These are phyloP conservation scores for Cryphonectria japonica DNA, from an alignment of 2,329 filamentous ascomycete genomes.

Conservation along the genomic window DNA sequence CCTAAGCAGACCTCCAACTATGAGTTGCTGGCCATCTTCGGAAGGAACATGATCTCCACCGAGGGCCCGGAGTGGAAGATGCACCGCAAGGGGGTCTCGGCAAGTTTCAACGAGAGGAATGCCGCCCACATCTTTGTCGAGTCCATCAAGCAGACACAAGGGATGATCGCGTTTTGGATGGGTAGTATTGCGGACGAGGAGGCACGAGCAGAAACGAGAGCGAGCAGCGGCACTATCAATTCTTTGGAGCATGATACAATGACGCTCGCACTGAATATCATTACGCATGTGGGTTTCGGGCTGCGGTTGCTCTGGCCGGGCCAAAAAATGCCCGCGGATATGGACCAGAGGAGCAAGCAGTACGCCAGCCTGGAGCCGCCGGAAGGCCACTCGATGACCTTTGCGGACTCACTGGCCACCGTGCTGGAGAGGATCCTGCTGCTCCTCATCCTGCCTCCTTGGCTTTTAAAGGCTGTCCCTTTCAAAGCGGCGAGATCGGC, in stretches of 20 bases:
- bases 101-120: slow-evolving; percentile 78
- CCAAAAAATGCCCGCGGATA: slow-evolving; percentile 51
- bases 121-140: slow-evolving; percentile 67
- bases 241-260: slow-evolving; percentile 68
- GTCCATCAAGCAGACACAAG: slow-evolving; percentile 63
- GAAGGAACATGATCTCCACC: slow-evolving; percentile 71
- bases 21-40: slow-evolving; percentile 64
- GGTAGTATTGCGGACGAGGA: slow-evolving; percentile 39
- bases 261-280: slow-evolving; percentile 60
- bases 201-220: slow-evolving; percentile 33
- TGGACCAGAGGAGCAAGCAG: slow-evolving; percentile 51
- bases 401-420: slow-evolving; percentile 63
- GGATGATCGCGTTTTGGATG: slow-evolving; percentile 64
- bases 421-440: slow-evolving; percentile 67
- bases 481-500: slow-evolving; percentile 35
- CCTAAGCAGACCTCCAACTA: slow-evolving; percentile 69
- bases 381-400: slow-evolving; percentile 65
- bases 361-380: slow-evolving; percentile 51
- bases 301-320: slow-evolving; percentile 65
- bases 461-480: slow-evolving; percentile 51
- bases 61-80: slow-evolving; percentile 72
- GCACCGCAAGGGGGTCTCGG: slow-evolving; percentile 73
- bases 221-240: slow-evolving; percentile 52
- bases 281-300: slow-evolving; percentile 73
- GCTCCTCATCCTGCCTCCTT: slow-evolving; percentile 62